Conservation (phyloP, 108 stramenopile species). For the Cyclotella cryptica region DNA sequence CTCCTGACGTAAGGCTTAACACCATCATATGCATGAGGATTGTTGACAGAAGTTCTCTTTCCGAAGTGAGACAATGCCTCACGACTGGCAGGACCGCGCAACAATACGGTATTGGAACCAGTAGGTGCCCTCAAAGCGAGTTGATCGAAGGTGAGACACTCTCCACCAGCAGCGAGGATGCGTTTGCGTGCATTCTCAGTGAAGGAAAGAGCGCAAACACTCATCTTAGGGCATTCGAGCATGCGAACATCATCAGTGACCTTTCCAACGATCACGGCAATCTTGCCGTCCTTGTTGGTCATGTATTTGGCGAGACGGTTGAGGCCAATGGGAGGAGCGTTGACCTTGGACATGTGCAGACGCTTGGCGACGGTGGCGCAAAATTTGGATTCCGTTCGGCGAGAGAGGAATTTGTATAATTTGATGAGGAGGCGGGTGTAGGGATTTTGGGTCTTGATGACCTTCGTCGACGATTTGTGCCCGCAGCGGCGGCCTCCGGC, state of each 20-base stretch:
- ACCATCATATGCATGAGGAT: slow-evolving; percentile 92
- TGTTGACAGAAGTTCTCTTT: slow-evolving; percentile 88
- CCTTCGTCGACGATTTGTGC: slow-evolving; percentile 96
- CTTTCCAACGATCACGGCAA: slow-evolving; percentile 97
- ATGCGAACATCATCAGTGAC: slow-evolving; percentile 99
- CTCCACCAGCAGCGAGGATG: slow-evolving; percentile 97
- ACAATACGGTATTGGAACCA: slow-evolving; percentile 96
- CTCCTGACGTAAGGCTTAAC: slow-evolving; percentile 98
- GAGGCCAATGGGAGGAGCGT: slow-evolving; percentile 96
- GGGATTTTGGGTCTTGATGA: slow-evolving; percentile 97
- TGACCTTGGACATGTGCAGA: slow-evolving; percentile 98
- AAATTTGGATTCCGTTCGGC: slow-evolving; percentile 98
- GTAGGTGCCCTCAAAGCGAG: slow-evolving; percentile 96
- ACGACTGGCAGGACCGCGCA: slow-evolving; percentile 98
- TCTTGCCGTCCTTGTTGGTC: slow-evolving; percentile 97
- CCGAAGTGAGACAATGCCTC: slow-evolving; percentile 98
- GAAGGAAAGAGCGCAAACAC: slow-evolving; percentile 97
- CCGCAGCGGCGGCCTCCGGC: slow-evolving; percentile 99
- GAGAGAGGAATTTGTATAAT: slow-evolving; percentile 97
- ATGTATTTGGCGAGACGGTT: slow-evolving; percentile 95
- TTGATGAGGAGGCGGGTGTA: slow-evolving; percentile 99
- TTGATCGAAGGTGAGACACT: slow-evolving; percentile 99
- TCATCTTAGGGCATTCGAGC: slow-evolving; percentile 93
- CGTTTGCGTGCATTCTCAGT: slow-evolving; percentile 98
- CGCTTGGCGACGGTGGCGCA: slow-evolving; percentile 96